Evolutionary conservation across 176 grass and related monocot species (phyloP).

Genomic region (Zizania latifolia): DNA sequence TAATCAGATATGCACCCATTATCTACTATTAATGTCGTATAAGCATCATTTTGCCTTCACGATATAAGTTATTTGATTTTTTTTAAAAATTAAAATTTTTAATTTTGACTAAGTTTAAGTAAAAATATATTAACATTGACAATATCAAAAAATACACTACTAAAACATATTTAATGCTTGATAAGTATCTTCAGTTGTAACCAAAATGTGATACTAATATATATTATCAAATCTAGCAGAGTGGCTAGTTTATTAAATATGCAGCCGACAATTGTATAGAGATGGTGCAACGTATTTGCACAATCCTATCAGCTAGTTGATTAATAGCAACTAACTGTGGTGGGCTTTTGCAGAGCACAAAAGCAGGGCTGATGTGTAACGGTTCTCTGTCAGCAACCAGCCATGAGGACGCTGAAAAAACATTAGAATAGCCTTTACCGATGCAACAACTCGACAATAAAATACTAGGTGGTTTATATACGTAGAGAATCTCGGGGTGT

Average conservation of each 20-base stretch:
- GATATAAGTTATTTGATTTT: too few relatives aligned
- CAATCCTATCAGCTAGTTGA: not conserved
- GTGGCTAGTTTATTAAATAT: not conserved
- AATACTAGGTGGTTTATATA: too few relatives aligned
- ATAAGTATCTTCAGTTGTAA: too few relatives aligned
- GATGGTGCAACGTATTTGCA: not conserved
- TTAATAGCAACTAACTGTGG: not conserved
- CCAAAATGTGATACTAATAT: too few relatives aligned
- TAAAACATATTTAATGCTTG: too few relatives aligned
- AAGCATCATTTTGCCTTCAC: slow-evolving; percentile 22
- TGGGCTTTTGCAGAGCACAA: slow-evolving; percentile 9
- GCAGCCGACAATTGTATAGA: not conserved
- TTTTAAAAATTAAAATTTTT: too few relatives aligned
- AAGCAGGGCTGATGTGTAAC: slow-evolving; percentile 20
- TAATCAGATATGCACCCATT: not conserved
- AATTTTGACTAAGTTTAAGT: too few relatives aligned
- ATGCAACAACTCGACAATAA: not conserved
- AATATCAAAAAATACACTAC: too few relatives aligned
- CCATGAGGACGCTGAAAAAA: not conserved
- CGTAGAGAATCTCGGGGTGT: too few relatives aligned
- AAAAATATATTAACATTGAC: too few relatives aligned
- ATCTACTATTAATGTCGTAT: not conserved
- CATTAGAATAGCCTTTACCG: not conserved
- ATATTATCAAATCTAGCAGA: not conserved
- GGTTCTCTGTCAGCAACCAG: not conserved